Conservation (phyloP, 2,329 filamentous ascomycete genomes). For the Mycocentrospora acerina region DNA sequence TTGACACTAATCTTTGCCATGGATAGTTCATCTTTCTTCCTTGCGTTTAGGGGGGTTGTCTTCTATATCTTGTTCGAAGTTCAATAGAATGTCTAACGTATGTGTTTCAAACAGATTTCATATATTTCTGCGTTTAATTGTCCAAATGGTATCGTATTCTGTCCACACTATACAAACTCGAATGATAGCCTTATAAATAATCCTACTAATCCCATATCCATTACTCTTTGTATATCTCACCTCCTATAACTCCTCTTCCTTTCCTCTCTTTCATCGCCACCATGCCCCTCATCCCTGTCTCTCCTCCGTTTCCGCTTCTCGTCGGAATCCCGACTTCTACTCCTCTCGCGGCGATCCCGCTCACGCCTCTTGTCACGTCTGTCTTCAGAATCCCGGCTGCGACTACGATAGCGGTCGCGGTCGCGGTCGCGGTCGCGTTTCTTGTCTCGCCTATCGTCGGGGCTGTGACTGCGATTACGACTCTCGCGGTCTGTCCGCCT, state of each 20-base stretch:
- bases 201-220: background rate
- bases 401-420: conserved; percentile 25
- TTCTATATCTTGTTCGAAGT: too few species aligned
- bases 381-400: conserved; percentile 23
- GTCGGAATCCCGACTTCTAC: conserved; percentile 21
- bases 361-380: conserved; percentile 1
- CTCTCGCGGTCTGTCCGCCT: conserved; percentile 16
- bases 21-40: too few species aligned
- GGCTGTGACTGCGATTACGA: conserved; percentile 24
- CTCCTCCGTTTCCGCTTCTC: conserved; percentile 26
- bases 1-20: too few species aligned
- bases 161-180: too few species aligned
- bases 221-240: too few species aligned
- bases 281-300: conserved; percentile 23
- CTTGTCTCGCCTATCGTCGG: conserved; percentile 26
- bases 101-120: too few species aligned
- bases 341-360: conserved; percentile 18
- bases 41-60: too few species aligned
- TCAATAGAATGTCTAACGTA: too few species aligned
- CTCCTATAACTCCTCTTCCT: conserved; percentile 18
- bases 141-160: too few species aligned
- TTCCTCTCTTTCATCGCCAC: conserved; percentile 21
- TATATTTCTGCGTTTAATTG: too few species aligned
- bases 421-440: conserved; percentile 17
- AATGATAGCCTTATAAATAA: too few species aligned